Conservation (phyloP, 768 basidiomycete species). For the Mycena alexandri region DNA sequence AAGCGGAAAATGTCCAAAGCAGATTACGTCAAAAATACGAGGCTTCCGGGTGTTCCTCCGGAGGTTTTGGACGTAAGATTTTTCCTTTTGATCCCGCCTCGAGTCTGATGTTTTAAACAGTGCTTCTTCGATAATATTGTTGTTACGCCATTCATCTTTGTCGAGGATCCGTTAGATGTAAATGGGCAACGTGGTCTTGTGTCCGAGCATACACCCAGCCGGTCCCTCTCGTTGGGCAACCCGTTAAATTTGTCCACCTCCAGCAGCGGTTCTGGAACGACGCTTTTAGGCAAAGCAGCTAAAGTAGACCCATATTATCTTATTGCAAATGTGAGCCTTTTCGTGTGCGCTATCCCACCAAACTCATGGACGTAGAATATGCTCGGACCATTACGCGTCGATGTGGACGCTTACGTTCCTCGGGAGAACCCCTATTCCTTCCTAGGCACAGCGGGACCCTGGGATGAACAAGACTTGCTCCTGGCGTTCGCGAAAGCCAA, state of each 20-base stretch:
- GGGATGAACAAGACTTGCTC: slow-evolving; percentile 77
- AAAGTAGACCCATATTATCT: slow-evolving; percentile 95
- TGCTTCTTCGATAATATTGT: slow-evolving; percentile 98
- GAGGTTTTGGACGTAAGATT: slow-evolving; percentile 87
- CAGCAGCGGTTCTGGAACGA: slow-evolving; percentile 45
- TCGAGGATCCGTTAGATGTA: slow-evolving; percentile 88
- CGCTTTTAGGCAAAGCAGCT: slow-evolving; percentile 65
- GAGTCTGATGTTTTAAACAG: slow-evolving; percentile 53
- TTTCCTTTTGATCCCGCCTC: slow-evolving; percentile 4
- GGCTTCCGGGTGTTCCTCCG: slow-evolving; percentile 83
- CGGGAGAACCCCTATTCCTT: slow-evolving; percentile 74
- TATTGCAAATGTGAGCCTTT: slow-evolving; percentile 77
- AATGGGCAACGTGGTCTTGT: slow-evolving; percentile 66
- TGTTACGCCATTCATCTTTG: slow-evolving; percentile 95
- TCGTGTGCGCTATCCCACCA: slow-evolving; percentile 12
- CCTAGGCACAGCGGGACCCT: slow-evolving; percentile 73
- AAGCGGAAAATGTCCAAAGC: slow-evolving; percentile 97
- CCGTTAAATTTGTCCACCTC: slow-evolving; percentile 34
- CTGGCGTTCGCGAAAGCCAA: slow-evolving; percentile 71
- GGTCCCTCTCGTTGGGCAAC: slow-evolving; percentile 55
- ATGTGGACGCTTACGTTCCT: slow-evolving; percentile 71
- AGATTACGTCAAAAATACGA: slow-evolving; percentile 94
- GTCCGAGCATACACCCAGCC: slow-evolving; percentile 54
- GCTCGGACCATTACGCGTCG: slow-evolving; percentile 75
- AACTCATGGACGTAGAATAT: slow-evolving; percentile 60